Evolutionary conservation across 441 rosid species (phyloP), one percentile per base, ranked within the genome.

Genomic region (Aquilaria agallochum): DNA sequence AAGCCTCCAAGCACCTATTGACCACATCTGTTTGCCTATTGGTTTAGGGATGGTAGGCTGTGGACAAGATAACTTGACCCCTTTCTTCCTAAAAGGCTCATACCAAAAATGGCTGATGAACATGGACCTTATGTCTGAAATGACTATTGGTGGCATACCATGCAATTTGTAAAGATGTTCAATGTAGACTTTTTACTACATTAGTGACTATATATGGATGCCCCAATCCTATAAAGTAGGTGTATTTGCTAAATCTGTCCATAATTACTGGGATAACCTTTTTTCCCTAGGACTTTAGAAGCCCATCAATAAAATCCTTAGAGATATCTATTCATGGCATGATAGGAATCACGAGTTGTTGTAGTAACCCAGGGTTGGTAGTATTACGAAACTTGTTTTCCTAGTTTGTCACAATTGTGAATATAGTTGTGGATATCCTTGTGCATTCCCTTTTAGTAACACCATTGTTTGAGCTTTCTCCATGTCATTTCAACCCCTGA

Each of bases 11-110:
- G 10, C 56, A 27, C 0, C 15, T 45, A 33, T 68, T 68, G 2
- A 68, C 31, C 10, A n/a, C 13, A 10, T 62, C 62, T 0, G 53
- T 20, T 42, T 62, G 53, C 1, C 63, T 68, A 50, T 62, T 63
- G 0, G 62, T 33, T n/a, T 68, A 62, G 3, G 68, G 72, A 31
- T 68, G 63, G 27, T 68, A 62, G 9, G 72, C 3, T 3, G 63
- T 9, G 7, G 55, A 30, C 13, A 45, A 1, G 20, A 4, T 0
- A 62, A 53, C 7, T 40, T 5, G 4, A 30, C 14, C 3, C 62
- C n/a, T 4, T 11, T 36, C 8, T 6, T 8, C 9, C 11, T 30
- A 31, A 61, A 54, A 1, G 60, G 33, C 5, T 42, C 34, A 4
- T 15, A 34, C 65, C 57, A 62, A 6, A 62, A 50, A 0, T 11